phyloP scores from a whole-genome alignment of 352 stramenopile species.

The Globisporangium takayamanum region DNA sequence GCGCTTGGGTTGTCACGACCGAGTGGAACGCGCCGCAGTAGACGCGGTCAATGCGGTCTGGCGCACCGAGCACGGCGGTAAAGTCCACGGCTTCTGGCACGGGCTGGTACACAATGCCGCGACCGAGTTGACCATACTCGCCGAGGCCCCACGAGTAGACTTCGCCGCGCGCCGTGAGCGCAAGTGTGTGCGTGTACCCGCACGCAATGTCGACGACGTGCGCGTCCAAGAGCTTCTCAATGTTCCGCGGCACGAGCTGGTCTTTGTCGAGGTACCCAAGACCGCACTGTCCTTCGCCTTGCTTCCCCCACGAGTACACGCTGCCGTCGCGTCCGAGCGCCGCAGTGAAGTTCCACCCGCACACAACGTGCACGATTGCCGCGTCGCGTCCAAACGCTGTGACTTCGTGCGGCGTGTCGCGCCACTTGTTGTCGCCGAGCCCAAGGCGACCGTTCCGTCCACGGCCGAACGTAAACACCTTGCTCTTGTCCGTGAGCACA shows the following conservation, averaged over 20 bases:
- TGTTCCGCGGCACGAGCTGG: slow-evolving; percentile 49
- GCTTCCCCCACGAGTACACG: slow-evolving; percentile 85
- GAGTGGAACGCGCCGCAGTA: slow-evolving; percentile 84
- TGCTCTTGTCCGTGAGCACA: slow-evolving; percentile 51
- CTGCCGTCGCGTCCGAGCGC: slow-evolving; percentile 39
- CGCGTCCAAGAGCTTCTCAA: slow-evolving; percentile 39
- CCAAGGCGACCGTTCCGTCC: slow-evolving; percentile 69
- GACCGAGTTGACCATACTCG: slow-evolving; percentile 88
- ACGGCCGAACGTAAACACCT: slow-evolving; percentile 68
- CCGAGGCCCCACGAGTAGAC: slow-evolving; percentile 87
- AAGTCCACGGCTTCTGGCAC: slow-evolving; percentile 62
- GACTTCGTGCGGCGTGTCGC: slow-evolving; percentile 57
- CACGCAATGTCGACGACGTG: slow-evolving; percentile 64
- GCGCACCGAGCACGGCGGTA: slow-evolving; percentile 29
- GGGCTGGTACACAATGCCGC: slow-evolving; percentile 79
- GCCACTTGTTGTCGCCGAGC: slow-evolving; percentile 70
- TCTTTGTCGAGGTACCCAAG: slow-evolving; percentile 78
- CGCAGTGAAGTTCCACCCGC: slow-evolving; percentile 80
- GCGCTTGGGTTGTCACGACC: slow-evolving; percentile 47
- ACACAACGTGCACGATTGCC: slow-evolving; percentile 45
- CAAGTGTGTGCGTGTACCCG: slow-evolving; percentile 86
- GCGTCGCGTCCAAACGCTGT: slow-evolving; percentile 33
- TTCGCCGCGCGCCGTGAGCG: slow-evolving; percentile 65
- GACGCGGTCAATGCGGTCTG: slow-evolving; percentile 42
- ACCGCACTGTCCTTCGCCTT: slow-evolving; percentile 82